Evolutionary conservation across 495 filamentous ascomycete genomes (phyloP).

Genomic region (Darksidea phi): DNA sequence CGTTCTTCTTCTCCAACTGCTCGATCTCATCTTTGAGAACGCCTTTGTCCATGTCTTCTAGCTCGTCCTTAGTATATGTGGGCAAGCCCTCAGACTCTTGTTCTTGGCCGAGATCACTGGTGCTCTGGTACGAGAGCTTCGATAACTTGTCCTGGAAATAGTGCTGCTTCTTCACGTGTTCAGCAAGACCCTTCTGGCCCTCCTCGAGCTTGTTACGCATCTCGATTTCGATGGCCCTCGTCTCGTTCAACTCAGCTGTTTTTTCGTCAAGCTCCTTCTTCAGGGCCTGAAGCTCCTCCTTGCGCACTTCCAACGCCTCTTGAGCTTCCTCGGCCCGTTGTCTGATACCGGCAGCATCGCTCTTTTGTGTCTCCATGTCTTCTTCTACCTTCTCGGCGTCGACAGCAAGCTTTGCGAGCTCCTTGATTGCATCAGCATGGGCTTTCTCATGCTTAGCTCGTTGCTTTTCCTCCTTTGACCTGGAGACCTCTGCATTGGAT

Average conservation of each 20-base stretch:
- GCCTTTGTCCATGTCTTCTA: conserved; percentile 89
- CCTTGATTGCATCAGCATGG: conserved; percentile 67
- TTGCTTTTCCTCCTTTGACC: conserved; percentile 89
- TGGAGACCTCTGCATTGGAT: conserved; percentile 78
- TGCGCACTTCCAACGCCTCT: conserved; percentile 74
- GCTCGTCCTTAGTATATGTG: conserved; percentile 82
- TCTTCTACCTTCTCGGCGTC: conserved; percentile 74
- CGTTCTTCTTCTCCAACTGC: conserved; percentile 85
- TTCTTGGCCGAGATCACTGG: conserved; percentile 50
- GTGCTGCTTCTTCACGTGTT: conserved; percentile 78
- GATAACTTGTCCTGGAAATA: conserved; percentile 88
- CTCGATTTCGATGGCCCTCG: conserved; percentile 87
- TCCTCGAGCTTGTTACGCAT: conserved; percentile 98
- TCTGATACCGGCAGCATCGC: conserved; percentile 68
- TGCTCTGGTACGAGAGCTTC: conserved; percentile 75
- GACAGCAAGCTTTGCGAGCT: conserved; percentile 65
- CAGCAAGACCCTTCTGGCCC: conserved; percentile 80
- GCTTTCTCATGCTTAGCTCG: conserved; percentile 83
- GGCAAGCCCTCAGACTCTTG: conserved; percentile 61
- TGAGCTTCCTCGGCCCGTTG: conserved; percentile 82
- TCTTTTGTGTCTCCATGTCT: conserved; percentile 73
- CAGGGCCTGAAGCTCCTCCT: conserved; percentile 70
- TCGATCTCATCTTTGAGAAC: conserved; percentile 84
- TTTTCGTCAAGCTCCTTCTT: conserved; percentile 87
- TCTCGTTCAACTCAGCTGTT: conserved; percentile 83